Percentiles rank a stretch among this genome's conserved stretches.
Evolutionary conservation across 768 basidiomycete genomes (phyloP).

Genomic region (Leucocoprinus birnbaumii): DNA sequence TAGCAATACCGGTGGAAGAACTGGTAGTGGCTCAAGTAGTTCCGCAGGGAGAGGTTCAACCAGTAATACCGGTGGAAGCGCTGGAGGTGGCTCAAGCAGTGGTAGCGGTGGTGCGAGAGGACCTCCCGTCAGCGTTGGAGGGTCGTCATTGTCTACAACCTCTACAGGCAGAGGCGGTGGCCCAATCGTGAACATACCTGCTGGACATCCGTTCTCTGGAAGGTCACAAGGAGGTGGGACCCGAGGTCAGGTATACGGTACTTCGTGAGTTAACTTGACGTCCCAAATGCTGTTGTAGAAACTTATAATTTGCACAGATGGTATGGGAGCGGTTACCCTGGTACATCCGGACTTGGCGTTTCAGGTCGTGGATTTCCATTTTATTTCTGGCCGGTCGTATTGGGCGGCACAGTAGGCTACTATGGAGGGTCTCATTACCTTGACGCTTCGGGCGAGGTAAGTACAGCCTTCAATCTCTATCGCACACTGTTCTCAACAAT

Average conservation of each 20-base stretch:
- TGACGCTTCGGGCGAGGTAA: conserved; percentile 34
- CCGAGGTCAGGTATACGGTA: neutral
- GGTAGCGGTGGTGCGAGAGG: no score
- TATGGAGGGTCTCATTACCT: conserved; percentile 22
- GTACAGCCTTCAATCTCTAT: neutral
- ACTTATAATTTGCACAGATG: no score
- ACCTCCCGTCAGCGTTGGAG: no score
- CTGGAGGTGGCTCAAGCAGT: no score
- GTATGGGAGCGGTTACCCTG: conserved; percentile 63
- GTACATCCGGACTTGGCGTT: conserved; percentile 40
- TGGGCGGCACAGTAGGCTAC: conserved; percentile 17
- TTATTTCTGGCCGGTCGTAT: conserved; percentile 56
- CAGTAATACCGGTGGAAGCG: no score
- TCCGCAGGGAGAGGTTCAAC: no score
- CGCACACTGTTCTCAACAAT: neutral
- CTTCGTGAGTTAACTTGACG: neutral
- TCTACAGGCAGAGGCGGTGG: no score
- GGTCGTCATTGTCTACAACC: no score
- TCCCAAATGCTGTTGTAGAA: neutral
- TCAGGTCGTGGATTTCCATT: conserved; percentile 55
- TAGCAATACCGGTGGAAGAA: no score
- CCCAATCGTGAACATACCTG: no score
- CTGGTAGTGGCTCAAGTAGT: no score
- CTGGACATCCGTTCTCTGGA: neutral
- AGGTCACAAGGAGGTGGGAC: neutral